Conservation (phyloP, 2,329 filamentous ascomycete species). For the Alternaria consortialis region DNA sequence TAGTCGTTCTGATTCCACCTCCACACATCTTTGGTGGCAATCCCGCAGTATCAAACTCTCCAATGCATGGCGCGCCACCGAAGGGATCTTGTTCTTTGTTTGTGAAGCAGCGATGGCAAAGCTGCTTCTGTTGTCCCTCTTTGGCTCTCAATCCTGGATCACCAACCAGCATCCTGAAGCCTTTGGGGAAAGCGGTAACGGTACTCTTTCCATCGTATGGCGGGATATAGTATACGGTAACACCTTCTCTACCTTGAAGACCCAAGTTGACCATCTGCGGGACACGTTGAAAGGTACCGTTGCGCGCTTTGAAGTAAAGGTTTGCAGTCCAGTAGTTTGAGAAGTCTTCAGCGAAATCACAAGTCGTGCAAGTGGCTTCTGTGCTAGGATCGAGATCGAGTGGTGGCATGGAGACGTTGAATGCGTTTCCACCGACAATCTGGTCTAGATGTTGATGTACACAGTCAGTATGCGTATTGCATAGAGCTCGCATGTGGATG, state of each 20-base stretch:
- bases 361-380: conserved; percentile 34
- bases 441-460: conserved; percentile 16
- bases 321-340: conserved; percentile 43
- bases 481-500: background rate
- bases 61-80: conserved; percentile 52
- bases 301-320: conserved; percentile 38
- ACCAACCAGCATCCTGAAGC: conserved; percentile 42
- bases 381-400: conserved; percentile 29
- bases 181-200: conserved; percentile 44
- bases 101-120: conserved; percentile 57
- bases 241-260: conserved; percentile 33
- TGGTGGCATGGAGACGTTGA: conserved; percentile 35
- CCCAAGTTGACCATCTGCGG: conserved; percentile 42
- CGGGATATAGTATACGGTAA: conserved; percentile 44
- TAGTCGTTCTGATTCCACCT: conserved; percentile 58
- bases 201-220: conserved; percentile 46
- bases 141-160: conserved; percentile 29
- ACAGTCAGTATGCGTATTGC: background rate
- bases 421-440: conserved; percentile 43
- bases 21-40: conserved; percentile 36
- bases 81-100: conserved; percentile 54
- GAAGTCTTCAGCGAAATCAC: conserved; percentile 33
- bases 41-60: conserved; percentile 33
- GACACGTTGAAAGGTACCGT: conserved; percentile 41
- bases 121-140: conserved; percentile 40